Percentiles rank a stretch among this genome's conserved stretches.
These are phyloP conservation scores for Hippophae gyantsensis DNA, from an alignment of 306 rosid genomes.

Conservation along the genomic window DNA sequence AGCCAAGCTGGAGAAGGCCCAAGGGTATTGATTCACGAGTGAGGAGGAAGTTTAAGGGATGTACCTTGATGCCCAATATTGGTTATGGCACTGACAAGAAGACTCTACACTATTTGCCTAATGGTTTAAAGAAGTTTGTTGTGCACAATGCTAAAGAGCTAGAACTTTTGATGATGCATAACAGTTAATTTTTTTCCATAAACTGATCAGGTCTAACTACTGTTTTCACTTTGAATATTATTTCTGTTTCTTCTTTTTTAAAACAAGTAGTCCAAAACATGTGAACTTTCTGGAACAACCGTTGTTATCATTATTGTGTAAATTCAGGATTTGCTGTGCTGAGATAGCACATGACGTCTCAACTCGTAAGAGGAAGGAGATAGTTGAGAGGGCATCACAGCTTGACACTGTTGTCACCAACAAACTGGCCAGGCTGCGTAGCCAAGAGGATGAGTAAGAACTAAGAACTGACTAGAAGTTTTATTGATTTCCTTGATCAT, in stretches of 20 bases:
- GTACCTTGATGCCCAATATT: constrained; percentile 65
- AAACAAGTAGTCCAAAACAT: no score
- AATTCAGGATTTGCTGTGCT: constrained; percentile 57
- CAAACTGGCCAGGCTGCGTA: constrained; percentile 41
- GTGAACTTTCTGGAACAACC: background rate
- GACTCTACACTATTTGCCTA: constrained; percentile 68
- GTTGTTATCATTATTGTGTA: background rate
- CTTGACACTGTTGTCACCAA: constrained; percentile 74
- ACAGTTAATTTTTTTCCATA: constrained; percentile 33
- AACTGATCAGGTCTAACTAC: background rate
- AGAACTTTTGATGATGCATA: constrained; percentile 74
- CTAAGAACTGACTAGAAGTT: constrained; percentile 14
- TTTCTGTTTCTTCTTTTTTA: no score
- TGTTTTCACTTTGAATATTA: background rate
- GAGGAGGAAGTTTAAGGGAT: constrained; percentile 81
- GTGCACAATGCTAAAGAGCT: constrained; percentile 53
- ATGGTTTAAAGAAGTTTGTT: constrained; percentile 70
- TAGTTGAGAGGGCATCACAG: constrained; percentile 67
- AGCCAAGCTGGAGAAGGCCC: constrained; percentile 70
- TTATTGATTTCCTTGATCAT: no score
- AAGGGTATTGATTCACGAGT: constrained; percentile 90
- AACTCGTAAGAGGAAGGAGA: constrained; percentile 58
- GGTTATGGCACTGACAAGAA: constrained; percentile 76
- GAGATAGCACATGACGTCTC: constrained; percentile 73
- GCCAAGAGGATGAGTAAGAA: constrained; percentile 36